Evolutionary conservation across 1,284 basidiomycete species (phyloP).

Genomic region (Rhodotorula sp.): DNA sequence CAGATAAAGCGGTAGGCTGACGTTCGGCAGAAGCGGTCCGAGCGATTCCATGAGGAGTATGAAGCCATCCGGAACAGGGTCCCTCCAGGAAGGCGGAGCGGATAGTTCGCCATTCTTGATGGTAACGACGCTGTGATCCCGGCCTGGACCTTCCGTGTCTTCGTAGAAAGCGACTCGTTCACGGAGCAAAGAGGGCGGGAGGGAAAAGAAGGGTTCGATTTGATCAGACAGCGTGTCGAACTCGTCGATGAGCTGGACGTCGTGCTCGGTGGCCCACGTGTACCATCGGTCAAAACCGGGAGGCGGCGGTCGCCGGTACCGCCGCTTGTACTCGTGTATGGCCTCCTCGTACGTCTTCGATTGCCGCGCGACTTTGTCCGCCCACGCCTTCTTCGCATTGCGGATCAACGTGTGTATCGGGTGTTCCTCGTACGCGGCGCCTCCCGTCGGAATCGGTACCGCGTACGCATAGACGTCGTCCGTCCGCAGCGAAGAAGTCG

Average conservation of each 20-base stretch:
- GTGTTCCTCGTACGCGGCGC: conserved; percentile 25
- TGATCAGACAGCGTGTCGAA: conserved; percentile 40
- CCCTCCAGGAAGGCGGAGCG: conserved; percentile 6
- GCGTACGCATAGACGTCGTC: neutral
- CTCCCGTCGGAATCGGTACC: neutral
- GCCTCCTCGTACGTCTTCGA: conserved; percentile 35
- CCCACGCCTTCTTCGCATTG: conserved; percentile 24
- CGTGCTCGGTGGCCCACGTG: conserved; percentile 32
- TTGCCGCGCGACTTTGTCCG: conserved; percentile 24
- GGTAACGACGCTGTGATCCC: conserved; percentile 10
- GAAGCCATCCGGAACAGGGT: conserved; percentile 5
- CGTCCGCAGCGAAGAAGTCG: neutral
- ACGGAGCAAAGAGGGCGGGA: conserved; percentile 27
- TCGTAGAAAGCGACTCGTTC: conserved; percentile 22
- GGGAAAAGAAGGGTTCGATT: conserved; percentile 34
- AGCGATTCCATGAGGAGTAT: conserved; percentile 20
- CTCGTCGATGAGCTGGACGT: conserved; percentile 43
- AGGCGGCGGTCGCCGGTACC: conserved; percentile 38
- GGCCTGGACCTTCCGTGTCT: conserved; percentile 5
- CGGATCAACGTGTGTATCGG: conserved; percentile 31
- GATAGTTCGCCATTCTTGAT: conserved; percentile 22
- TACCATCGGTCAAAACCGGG: conserved; percentile 40
- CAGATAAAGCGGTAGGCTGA: conserved; percentile 21
- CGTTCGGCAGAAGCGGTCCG: conserved; percentile 14
- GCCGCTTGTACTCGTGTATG: conserved; percentile 38